Percentiles rank a stretch among this genome's conserved stretches.
Conservation (phyloP, 140 eudicot species). For the Flaveria floridana region DNA sequence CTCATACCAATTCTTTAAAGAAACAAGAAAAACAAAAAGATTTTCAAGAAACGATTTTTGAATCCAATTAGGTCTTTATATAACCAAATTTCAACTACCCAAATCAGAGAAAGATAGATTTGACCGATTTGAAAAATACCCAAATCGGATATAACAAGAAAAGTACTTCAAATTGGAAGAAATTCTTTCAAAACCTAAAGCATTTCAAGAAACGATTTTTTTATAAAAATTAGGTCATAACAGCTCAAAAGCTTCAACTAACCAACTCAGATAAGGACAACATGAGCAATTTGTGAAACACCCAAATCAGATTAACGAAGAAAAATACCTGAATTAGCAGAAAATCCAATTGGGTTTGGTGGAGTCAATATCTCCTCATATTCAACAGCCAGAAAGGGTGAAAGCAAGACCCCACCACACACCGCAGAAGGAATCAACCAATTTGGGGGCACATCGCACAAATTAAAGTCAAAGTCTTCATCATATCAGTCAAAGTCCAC, state of each 20-base stretch:
- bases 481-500: slow-evolving; percentile 31
- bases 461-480: slow-evolving; percentile 43
- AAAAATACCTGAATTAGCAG: slow-evolving; percentile 29
- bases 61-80: slow-evolving; percentile 9
- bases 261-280: not conserved
- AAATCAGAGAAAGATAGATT: slow-evolving; percentile 14
- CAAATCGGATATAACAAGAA: slow-evolving; percentile 12
- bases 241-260: slow-evolving; percentile 12
- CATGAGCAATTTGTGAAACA: too few relatives aligned
- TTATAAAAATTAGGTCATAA: slow-evolving; percentile 16
- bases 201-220: slow-evolving; percentile 17
- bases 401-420: slow-evolving; percentile 39
- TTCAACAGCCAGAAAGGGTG: slow-evolving; percentile 33
- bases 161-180: slow-evolving; percentile 3
- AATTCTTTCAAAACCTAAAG: slow-evolving; percentile 5
- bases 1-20: slow-evolving; percentile 28
- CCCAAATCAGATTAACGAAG: slow-evolving; percentile 9
- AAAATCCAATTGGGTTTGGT: slow-evolving; percentile 25
- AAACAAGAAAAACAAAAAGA: not conserved
- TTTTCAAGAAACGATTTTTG: slow-evolving; percentile 14
- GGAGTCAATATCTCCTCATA: slow-evolving; percentile 31
- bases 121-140: slow-evolving; percentile 10
- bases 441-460: slow-evolving; percentile 29
- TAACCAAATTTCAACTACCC: slow-evolving; percentile 19
- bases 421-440: slow-evolving; percentile 34